These are phyloP conservation scores for Neofusicoccum kwambonambiense DNA, from an alignment of 2,329 filamentous ascomycete species.

Conservation along the genomic window DNA sequence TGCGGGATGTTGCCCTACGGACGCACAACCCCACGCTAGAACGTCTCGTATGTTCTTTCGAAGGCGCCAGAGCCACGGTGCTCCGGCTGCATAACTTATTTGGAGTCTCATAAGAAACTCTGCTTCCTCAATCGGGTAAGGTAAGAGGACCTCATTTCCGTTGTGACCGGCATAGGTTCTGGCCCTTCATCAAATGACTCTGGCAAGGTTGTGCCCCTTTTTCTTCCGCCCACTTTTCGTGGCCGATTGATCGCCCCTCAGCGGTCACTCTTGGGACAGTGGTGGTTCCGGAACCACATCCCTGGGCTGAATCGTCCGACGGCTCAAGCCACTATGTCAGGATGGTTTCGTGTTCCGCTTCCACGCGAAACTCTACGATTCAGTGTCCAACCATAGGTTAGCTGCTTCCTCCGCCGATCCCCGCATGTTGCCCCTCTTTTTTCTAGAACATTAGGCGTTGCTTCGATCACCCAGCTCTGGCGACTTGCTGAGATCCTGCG, in stretches of 20 bases:
- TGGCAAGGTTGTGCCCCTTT: slow-evolving; percentile 13
- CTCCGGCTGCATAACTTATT: slow-evolving; percentile 10
- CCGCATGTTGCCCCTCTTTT: slow-evolving; percentile 11
- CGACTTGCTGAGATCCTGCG: neutral
- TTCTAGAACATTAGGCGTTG: slow-evolving; percentile 7
- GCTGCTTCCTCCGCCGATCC: slow-evolving; percentile 11
- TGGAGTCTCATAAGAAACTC: slow-evolving; percentile 8
- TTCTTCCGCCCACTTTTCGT: slow-evolving; percentile 14
- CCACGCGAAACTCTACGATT: slow-evolving; percentile 34
- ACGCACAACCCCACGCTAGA: slow-evolving; percentile 35
- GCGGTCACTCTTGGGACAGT: slow-evolving; percentile 14
- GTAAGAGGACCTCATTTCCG: slow-evolving; percentile 12
- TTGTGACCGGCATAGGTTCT: slow-evolving; percentile 14
- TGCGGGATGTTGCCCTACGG: slow-evolving; percentile 13
- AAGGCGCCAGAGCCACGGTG: slow-evolving; percentile 20
- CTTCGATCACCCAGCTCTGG: neutral
- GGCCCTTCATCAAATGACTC: slow-evolving; percentile 17
- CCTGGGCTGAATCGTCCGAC: slow-evolving; percentile 16
- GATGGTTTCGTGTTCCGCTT: slow-evolving; percentile 28
- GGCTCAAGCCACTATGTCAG: slow-evolving; percentile 29
- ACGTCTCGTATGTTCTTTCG: slow-evolving; percentile 25
- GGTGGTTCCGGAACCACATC: slow-evolving; percentile 11
- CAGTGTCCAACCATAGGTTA: slow-evolving; percentile 1
- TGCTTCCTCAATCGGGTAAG: neutral
- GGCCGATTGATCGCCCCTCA: slow-evolving; percentile 13